A percentile compares a stretch with the other conserved stretches of the same genome.
These are phyloP conservation scores for Colletotrichum navitas DNA, from an alignment of 2,329 filamentous ascomycete species.

Conservation along the genomic window DNA sequence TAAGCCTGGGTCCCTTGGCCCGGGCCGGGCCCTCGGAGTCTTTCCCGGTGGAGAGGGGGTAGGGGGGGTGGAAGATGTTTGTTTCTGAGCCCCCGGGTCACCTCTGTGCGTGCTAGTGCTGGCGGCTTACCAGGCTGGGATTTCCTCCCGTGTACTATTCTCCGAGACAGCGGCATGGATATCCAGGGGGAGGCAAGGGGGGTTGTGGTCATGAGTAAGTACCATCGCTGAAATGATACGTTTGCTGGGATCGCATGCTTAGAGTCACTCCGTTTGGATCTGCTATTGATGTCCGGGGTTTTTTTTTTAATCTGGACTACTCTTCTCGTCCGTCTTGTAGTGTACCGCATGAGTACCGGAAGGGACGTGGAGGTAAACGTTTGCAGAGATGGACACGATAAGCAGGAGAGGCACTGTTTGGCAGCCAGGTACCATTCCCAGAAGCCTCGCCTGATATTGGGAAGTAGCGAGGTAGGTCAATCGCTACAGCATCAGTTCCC, in stretches of 20 bases:
- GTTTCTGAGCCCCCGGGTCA: not conserved
- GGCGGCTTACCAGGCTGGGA: not conserved
- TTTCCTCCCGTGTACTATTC: not conserved
- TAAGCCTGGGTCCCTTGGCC: not conserved
- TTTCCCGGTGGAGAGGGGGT: not conserved
- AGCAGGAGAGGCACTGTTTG: too few species aligned
- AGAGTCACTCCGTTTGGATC: not conserved
- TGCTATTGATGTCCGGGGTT: not conserved
- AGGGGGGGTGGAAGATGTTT: not conserved
- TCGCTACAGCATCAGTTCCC: too few species aligned
- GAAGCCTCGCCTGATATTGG: too few species aligned
- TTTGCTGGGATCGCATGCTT: not conserved
- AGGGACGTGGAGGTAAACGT: not conserved
- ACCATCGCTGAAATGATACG: not conserved
- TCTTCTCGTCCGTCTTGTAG: not conserved
- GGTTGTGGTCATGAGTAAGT: not conserved
- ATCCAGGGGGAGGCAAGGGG: not conserved
- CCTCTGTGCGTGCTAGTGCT: not conserved
- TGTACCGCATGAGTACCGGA: not conserved
- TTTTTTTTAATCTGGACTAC: not conserved
- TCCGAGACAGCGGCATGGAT: not conserved
- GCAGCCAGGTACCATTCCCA: too few species aligned
- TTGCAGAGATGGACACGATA: too few species aligned
- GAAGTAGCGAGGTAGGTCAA: too few species aligned
- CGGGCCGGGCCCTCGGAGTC: not conserved